phyloP scores from a whole-genome alignment of 169 alveolate genomes.

The Plasmodium reichenowi region DNA sequence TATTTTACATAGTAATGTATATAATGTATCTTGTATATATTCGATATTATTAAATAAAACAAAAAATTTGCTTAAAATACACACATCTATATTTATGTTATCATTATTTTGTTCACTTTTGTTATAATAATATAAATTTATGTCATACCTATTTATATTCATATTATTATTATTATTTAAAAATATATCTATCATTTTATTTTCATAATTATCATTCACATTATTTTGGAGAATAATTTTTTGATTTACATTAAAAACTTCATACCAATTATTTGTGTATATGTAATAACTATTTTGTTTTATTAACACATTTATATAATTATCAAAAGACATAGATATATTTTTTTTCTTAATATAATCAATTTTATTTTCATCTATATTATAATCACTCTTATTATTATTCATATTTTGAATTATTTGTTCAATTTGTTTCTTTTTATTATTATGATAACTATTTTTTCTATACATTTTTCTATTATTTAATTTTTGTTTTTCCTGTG shows the following conservation, averaged over 20 bases:
- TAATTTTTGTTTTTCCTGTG: neutral
- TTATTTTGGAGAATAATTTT: neutral
- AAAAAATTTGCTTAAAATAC: constrained; percentile 27
- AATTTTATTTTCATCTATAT: neutral
- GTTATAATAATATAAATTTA: neutral
- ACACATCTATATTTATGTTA: constrained; percentile 15
- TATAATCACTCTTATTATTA: neutral
- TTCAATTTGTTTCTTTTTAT: neutral
- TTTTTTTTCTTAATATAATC: neutral
- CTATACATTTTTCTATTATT: neutral
- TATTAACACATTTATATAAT: neutral
- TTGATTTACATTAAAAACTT: constrained; percentile 19
- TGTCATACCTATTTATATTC: neutral
- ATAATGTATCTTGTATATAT: constrained; percentile 31
- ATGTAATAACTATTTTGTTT: constrained; percentile 18
- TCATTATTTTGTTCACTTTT: neutral
- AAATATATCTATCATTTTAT: constrained; percentile 11
- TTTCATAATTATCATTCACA: neutral
- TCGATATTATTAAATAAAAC: constrained; percentile 10
- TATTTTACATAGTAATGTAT: constrained; percentile 28
- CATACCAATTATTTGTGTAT: constrained; percentile 30
- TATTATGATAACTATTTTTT: neutral
- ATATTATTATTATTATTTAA: neutral
- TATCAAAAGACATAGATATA: neutral
- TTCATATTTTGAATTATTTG: neutral